Percentiles rank a stretch among this genome's conserved stretches.
phyloP scores from a whole-genome alignment of 148 eudicot genomes.

The Silene conica region DNA sequence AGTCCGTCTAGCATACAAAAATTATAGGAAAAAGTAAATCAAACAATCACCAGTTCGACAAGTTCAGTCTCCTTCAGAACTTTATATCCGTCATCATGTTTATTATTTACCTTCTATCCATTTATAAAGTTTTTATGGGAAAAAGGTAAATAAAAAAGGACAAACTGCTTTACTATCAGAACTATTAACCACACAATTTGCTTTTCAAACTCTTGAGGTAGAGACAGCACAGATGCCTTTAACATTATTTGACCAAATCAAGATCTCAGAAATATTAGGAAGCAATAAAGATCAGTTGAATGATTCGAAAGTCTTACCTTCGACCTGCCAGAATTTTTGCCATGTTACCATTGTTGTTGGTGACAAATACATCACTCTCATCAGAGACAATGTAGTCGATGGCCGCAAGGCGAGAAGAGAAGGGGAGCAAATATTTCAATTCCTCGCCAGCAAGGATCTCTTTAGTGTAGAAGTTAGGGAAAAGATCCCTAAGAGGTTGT shows the following conservation, averaged over 20 bases:
- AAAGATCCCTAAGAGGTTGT: conserved; percentile 74
- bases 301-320: conserved; percentile 41
- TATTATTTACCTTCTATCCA: too few relatives aligned
- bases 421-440: conserved; percentile 63
- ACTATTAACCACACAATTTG: neutral
- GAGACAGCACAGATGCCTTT: neutral
- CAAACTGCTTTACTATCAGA: neutral
- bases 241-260: neutral
- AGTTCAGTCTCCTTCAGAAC: too few relatives aligned
- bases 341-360: conserved; percentile 98
- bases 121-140: too few relatives aligned
- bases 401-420: conserved; percentile 97
- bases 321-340: conserved; percentile 96
- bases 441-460: conserved; percentile 81
- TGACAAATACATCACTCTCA: conserved; percentile 93
- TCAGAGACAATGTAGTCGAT: conserved; percentile 88
- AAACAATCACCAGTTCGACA: too few relatives aligned
- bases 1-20: too few relatives aligned
- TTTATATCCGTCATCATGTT: too few relatives aligned
- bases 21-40: too few relatives aligned
- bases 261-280: neutral
- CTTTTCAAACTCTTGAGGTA: neutral
- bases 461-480: conserved; percentile 91
- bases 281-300: neutral
- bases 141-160: too few relatives aligned